phyloP scores from a whole-genome alignment of 2,329 filamentous ascomycete species.

The Chaetomium sp. region DNA sequence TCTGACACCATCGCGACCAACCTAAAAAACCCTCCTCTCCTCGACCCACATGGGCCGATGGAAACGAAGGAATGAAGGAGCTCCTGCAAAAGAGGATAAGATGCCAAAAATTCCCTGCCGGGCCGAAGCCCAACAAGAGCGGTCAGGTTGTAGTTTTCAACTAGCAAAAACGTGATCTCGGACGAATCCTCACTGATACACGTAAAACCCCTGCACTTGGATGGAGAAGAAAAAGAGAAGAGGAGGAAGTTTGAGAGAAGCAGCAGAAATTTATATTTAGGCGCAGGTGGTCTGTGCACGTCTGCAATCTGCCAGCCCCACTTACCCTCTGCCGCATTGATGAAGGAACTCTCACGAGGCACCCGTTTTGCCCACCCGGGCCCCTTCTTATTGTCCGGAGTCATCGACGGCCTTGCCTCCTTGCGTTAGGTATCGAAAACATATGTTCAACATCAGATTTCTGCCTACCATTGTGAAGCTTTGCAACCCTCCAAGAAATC shows the following conservation, averaged over 20 bases:
- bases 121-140: conserved; percentile 63
- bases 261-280: conserved; percentile 2
- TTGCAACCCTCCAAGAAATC: too few species aligned
- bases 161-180: conserved; percentile 85
- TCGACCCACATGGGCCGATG: conserved; percentile 19
- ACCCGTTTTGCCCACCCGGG: background rate
- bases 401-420: too few species aligned
- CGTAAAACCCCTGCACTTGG: conserved; percentile 72
- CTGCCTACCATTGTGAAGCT: too few species aligned
- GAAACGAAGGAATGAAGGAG: conserved; percentile 44
- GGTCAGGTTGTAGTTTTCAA: conserved; percentile 80
- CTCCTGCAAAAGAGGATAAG: conserved; percentile 31
- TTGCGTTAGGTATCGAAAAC: too few species aligned
- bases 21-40: conserved; percentile 18
- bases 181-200: conserved; percentile 82
- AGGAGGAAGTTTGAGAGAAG: conserved; percentile 11
- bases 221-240: conserved; percentile 42
- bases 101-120: conserved; percentile 75
- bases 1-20: background rate
- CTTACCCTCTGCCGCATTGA: background rate
- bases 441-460: too few species aligned
- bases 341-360: background rate
- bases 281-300: conserved; percentile 16
- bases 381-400: background rate
- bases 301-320: conserved; percentile 8